Conservation (phyloP, 306 rosid species). For the Betula pendula region DNA sequence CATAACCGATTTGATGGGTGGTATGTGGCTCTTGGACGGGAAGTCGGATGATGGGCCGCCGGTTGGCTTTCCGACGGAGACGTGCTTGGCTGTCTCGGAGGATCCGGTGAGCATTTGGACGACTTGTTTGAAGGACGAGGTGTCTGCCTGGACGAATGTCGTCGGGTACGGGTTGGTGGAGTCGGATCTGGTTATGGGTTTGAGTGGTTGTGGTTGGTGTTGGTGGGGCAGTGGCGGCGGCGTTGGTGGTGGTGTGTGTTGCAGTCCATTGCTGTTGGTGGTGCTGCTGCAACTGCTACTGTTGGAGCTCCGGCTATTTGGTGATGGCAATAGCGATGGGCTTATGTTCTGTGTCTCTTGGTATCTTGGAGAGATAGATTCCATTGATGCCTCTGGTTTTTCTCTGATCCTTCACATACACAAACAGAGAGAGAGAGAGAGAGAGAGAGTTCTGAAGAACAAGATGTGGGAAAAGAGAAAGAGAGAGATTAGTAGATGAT, state of each 20-base stretch:
- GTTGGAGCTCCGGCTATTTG: slow-evolving; percentile 26
- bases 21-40: slow-evolving; percentile 51
- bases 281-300: slow-evolving; percentile 38
- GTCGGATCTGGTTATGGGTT: slow-evolving; percentile 79
- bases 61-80: slow-evolving; percentile 28
- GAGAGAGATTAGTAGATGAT: slow-evolving; percentile 3
- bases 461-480: neutral
- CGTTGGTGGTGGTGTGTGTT: slow-evolving; percentile 25
- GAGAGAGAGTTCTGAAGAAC: neutral
- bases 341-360: slow-evolving; percentile 25
- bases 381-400: slow-evolving; percentile 46
- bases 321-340: slow-evolving; percentile 31
- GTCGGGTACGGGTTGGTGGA: slow-evolving; percentile 84
- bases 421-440: neutral
- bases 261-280: slow-evolving; percentile 40
- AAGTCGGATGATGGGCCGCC: slow-evolving; percentile 30
- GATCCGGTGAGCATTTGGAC: slow-evolving; percentile 99
- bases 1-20: slow-evolving; percentile 57
- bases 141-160: slow-evolving; percentile 90
- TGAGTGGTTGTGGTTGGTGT: slow-evolving; percentile 31
- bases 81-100: slow-evolving; percentile 67
- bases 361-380: slow-evolving; percentile 43
- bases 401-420: neutral
- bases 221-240: slow-evolving; percentile 16
- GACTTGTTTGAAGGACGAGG: slow-evolving; percentile 86